These are phyloP conservation scores for Stachybotrys chartarum DNA, from an alignment of 2,329 filamentous ascomycete species.

Conservation along the genomic window DNA sequence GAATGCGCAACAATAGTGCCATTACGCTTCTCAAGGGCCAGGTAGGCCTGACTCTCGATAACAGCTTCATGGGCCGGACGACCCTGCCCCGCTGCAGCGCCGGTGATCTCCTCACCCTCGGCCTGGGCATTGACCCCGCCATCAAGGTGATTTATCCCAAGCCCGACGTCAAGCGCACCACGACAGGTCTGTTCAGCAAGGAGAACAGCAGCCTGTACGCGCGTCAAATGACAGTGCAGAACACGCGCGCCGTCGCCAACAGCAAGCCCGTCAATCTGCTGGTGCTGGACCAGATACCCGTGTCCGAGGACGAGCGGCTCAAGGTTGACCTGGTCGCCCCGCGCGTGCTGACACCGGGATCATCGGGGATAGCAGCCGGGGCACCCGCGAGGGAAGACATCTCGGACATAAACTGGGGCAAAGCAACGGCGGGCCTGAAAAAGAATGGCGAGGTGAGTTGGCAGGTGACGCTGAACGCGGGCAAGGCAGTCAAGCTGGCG, in stretches of 20 bases:
- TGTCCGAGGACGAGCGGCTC: slow-evolving; percentile 54
- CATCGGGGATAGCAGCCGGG: slow-evolving; percentile 28
- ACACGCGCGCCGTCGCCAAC: slow-evolving; percentile 33
- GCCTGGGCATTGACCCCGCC: slow-evolving; percentile 52
- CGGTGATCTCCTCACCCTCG: slow-evolving; percentile 45
- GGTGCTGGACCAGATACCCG: slow-evolving; percentile 53
- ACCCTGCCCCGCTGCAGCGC: slow-evolving; percentile 47
- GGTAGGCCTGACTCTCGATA: slow-evolving; percentile 54
- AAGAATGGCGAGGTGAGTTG: slow-evolving; percentile 52
- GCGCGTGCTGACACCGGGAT: slow-evolving; percentile 33
- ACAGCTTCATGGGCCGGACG: slow-evolving; percentile 52
- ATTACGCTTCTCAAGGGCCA: slow-evolving; percentile 49
- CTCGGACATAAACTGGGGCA: slow-evolving; percentile 41
- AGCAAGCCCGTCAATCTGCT: slow-evolving; percentile 36
- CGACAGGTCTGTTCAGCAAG: slow-evolving; percentile 45
- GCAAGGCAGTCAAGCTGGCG: slow-evolving; percentile 46
- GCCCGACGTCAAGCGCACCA: slow-evolving; percentile 44
- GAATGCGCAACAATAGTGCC: slow-evolving; percentile 47
- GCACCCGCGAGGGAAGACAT: slow-evolving; percentile 17
- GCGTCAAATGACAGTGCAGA: slow-evolving; percentile 41
- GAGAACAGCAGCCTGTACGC: slow-evolving; percentile 44
- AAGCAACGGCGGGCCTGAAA: slow-evolving; percentile 43
- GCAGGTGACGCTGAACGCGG: slow-evolving; percentile 50
- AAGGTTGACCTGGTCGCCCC: slow-evolving; percentile 43
- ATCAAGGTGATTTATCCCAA: slow-evolving; percentile 49